Conservation (phyloP, 1,139 yeast genomes). For the Eremothecium gossypii region DNA sequence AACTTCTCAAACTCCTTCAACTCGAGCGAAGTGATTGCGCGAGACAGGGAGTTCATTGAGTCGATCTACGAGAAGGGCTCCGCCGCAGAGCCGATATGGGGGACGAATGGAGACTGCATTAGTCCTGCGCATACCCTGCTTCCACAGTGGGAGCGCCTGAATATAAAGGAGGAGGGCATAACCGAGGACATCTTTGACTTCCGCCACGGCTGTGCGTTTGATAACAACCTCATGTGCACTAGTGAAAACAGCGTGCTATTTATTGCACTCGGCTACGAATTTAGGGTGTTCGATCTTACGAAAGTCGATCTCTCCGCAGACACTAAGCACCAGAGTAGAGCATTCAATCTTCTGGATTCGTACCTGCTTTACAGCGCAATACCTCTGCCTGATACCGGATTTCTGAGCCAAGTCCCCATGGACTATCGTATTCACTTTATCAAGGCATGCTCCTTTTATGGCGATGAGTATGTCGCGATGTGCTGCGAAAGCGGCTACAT, state of each 20-base stretch:
- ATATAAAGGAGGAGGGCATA: conserved; percentile 9
- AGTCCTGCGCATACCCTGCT: conserved; percentile 18
- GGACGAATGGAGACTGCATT: conserved; percentile 9
- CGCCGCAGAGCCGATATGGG: conserved; percentile 18
- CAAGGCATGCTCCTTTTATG: conserved; percentile 12
- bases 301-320: not conserved
- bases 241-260: not conserved
- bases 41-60: not conserved
- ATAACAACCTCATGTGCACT: conserved; percentile 1
- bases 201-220: not conserved
- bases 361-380: not conserved
- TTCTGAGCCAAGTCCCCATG: not conserved
- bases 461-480: conserved; percentile 12
- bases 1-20: not conserved
- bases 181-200: not conserved
- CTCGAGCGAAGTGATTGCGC: not conserved
- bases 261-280: not conserved
- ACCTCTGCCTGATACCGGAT: not conserved
- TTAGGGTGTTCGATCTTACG: not conserved
- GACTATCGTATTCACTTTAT: conserved; percentile 10
- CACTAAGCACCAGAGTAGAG: not conserved
- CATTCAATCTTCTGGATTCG: not conserved
- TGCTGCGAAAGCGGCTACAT: conserved; percentile 13
- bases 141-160: conserved; percentile 14
- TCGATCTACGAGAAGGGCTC: not conserved